Base-by-base conservation (phyloP, 345 rosid species). In the Ailanthus altissimus region DNA sequence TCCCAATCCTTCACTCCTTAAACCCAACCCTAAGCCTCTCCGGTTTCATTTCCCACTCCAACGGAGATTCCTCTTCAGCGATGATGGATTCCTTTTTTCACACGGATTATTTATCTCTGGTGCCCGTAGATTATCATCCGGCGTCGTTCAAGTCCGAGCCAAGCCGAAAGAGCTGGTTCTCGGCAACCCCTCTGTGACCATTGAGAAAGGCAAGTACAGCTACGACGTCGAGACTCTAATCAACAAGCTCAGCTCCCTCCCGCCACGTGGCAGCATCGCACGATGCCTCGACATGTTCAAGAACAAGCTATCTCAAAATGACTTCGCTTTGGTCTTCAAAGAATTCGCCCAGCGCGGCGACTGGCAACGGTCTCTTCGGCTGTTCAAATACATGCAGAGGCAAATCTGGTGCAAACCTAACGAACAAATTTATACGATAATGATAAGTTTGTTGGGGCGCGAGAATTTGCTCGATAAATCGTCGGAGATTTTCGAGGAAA, bases 331-430 rank as follows among this genome's bases (percentile, higher is more conserved):
- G 68, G 99, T 91, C 21, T 96, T 92, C 86, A 93, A 90, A 75
- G 99, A 96, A 80, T 96, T 96, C 81, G 97, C 99, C 0, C 91
- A 81, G 45, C 94, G 99, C 13, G 94, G 94, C 4, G 99, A 96
- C 77, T 96, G 98, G 99, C 97, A 96, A 82, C 86, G 97, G 21
- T 92, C 97, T 8, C 94, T 96, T 50, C 88, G 97, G 14, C 88
- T 96, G 38, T 96, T 96, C 89, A 96, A 96, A 83, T 92, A 96
- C 70, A 96, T 91, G 97, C 98, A 96, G 82, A 89, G 99, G 14
- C 98, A 93, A 85, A 91, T 93, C 32, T 96, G 98, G 98, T 96
- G 99, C 77, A 93, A 96, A 81, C 99, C 99, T 0, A 92, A 88
- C 78, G 99, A 93, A 75, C 98, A 96, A n/a, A 91, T 96, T 58